Base-by-base conservation (phyloP, 768 basidiomycete genomes). In the Nidularia pulvinata region DNA sequence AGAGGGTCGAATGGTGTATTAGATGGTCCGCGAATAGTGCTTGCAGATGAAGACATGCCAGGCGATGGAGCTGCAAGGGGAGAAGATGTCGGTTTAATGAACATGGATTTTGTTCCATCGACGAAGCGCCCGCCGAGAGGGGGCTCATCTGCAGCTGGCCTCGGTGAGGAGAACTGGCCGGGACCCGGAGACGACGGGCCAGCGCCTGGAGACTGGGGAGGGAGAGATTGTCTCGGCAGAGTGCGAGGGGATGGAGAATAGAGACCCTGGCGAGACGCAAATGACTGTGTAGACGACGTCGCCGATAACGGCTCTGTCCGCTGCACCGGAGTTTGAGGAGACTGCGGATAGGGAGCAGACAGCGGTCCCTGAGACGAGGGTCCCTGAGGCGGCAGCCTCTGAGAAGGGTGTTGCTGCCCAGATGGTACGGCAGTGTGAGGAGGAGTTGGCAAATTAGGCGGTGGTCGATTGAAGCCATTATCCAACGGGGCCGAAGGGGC, bases 101-200 rank as follows among this genome's bases (percentile, higher is more conserved):
- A 89, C 89, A 91, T 90, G 6, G 91, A 93, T 67, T 84, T 84
- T 6, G 90, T 85, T 34, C 89, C 89, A 62, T 92, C 89, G 22
- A 81, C 78, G 51, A 89, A 81, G 6, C 82, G 83, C 30, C 85
- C 85, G 47, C 84, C 83, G 14, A 85, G 78, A 10, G 82, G 83
- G 5, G 85, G 80, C 10, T 71, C 80, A 53, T 76, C 65, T 16
- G 59, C 57, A 22, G 58, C 52, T 11, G 72, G 66, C 46, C 46
- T 57, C 2, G 69, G 66, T 7, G 65, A 60, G 13, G 67, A 58
- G 19, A 67, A 59, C 3, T 66, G 53, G 32, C 61, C 58, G 30
- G 66, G 72, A 36, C 42, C 61, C 6, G 76, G 73, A 1, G 73
- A 69, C 6, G 84, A 84, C 2, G 87, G 78, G 9, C 85, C 84